These are phyloP conservation scores for Penicillium verrucosum DNA, from an alignment of 2,329 filamentous ascomycete genomes.

Conservation along the genomic window DNA sequence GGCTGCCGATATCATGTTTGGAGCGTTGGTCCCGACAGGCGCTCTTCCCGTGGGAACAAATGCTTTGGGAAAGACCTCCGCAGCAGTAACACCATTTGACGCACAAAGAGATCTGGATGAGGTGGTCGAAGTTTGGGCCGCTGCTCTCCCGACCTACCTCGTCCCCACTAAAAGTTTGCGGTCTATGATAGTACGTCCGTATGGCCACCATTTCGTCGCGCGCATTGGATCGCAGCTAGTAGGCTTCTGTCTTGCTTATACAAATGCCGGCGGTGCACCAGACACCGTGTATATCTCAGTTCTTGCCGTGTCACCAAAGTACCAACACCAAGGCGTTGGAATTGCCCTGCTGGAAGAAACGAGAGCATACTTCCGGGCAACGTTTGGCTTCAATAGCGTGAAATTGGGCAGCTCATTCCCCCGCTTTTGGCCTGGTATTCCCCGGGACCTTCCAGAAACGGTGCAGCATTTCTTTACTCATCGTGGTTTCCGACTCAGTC, in stretches of 20 bases:
- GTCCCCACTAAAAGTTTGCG: constrained; percentile 29
- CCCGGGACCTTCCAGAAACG: constrained; percentile 35
- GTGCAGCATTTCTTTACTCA: constrained; percentile 43
- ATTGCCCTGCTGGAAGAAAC: constrained; percentile 34
- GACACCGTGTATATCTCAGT: constrained; percentile 35
- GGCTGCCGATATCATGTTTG: constrained; percentile 42
- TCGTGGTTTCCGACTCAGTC: constrained; percentile 37
- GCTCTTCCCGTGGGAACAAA: constrained; percentile 35
- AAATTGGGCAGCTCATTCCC: constrained; percentile 38
- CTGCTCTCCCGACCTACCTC: constrained; percentile 38
- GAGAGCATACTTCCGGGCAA: constrained; percentile 26
- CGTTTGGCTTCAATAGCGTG: constrained; percentile 24
- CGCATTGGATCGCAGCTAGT: constrained; percentile 24
- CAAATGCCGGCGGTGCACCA: constrained; percentile 22
- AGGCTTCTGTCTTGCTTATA: constrained; percentile 41
- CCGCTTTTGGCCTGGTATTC: constrained; percentile 48
- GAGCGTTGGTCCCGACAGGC: constrained; percentile 28
- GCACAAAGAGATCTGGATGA: constrained; percentile 27
- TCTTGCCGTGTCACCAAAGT: constrained; percentile 36
- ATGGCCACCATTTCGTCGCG: constrained; percentile 38
- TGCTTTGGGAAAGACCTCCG: constrained; percentile 11
- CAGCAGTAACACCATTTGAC: constrained; percentile 19
- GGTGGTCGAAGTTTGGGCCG: constrained; percentile 34
- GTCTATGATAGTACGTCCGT: constrained; percentile 25
- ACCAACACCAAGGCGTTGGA: constrained; percentile 40